These are phyloP conservation scores for Amoeboaphelidium occidentale DNA, from an alignment of 371 early-diverging fungal genomes.

Conservation along the genomic window DNA sequence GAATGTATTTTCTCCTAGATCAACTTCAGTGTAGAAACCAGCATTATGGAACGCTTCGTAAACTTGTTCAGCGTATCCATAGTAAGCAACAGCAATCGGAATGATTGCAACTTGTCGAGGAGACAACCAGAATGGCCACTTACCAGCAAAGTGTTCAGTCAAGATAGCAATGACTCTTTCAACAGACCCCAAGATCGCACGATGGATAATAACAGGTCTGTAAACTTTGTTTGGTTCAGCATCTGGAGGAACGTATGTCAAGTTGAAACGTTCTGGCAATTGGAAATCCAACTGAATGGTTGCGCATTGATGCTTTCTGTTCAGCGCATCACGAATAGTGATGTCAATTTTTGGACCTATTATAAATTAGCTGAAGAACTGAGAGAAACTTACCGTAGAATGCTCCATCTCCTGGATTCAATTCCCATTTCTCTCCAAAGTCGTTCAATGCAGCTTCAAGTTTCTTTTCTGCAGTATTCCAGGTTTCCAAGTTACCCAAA, in stretches of 20 bases:
- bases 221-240: background rate
- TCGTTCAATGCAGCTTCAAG: constrained; percentile 47
- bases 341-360: constrained; percentile 99
- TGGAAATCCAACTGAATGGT: constrained; percentile 98
- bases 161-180: constrained; percentile 96
- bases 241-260: constrained; percentile 45
- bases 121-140: constrained; percentile 97
- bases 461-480: constrained; percentile 73
- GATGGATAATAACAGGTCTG: constrained; percentile 96
- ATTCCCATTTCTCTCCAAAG: constrained; percentile 50
- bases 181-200: constrained; percentile 94
- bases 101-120: constrained; percentile 86
- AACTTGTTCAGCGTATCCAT: constrained; percentile 17
- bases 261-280: constrained; percentile 72
- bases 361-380: too few species aligned
- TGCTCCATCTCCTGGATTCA: constrained; percentile 97
- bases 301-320: constrained; percentile 88
- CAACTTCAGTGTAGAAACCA: constrained; percentile 67
- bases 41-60: constrained; percentile 28
- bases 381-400: too few species aligned
- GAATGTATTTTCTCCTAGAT: constrained; percentile 58
- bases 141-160: constrained; percentile 83
- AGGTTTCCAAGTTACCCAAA: constrained; percentile 70
- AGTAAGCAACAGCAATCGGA: constrained; percentile 21
- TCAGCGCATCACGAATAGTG: constrained; percentile 76